Percentiles rank a stretch among this genome's conserved stretches.
phyloP scores from a whole-genome alignment of 1,284 basidiomycete genomes.

The Leccinum griseonigrum region DNA sequence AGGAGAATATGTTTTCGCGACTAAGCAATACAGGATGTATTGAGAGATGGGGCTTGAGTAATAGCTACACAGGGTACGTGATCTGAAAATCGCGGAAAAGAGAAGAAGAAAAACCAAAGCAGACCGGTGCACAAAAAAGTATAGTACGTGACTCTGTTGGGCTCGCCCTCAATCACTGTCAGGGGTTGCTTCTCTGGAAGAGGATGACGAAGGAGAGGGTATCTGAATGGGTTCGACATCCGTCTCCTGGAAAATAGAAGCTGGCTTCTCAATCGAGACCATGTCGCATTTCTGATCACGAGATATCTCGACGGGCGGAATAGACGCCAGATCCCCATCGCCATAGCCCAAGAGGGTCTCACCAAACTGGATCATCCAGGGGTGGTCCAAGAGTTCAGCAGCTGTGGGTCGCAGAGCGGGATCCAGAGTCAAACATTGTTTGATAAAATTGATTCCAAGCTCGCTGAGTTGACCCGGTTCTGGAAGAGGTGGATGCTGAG shows the following conservation, averaged over 20 bases:
- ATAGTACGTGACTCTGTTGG: neutral
- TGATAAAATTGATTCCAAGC: constrained; percentile 92
- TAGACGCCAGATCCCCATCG: constrained; percentile 56
- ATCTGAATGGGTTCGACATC: constrained; percentile 54
- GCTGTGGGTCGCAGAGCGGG: constrained; percentile 84
- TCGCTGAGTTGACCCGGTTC: constrained; percentile 89
- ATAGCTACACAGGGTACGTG: constrained; percentile 24
- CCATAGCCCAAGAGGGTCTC: constrained; percentile 67
- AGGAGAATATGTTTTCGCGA: neutral
- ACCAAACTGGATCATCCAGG: constrained; percentile 86
- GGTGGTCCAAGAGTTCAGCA: constrained; percentile 81
- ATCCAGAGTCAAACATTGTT: constrained; percentile 89
- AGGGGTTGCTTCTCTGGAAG: constrained; percentile 30
- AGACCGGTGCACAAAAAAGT: neutral
- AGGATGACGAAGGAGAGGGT: constrained; percentile 39
- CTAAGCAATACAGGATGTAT: constrained; percentile 12
- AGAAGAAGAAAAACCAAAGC: neutral
- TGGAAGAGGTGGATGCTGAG: constrained; percentile 94
- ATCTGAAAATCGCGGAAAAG: constrained; percentile 8
- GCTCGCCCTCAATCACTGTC: constrained; percentile 24
- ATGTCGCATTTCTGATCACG: constrained; percentile 47
- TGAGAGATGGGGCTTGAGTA: constrained; percentile 1
- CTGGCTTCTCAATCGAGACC: constrained; percentile 54
- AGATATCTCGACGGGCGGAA: constrained; percentile 46
- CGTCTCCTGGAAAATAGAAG: constrained; percentile 56